These are phyloP conservation scores for Fusarium napiforme DNA, from an alignment of 2,329 filamentous ascomycete species.

Conservation along the genomic window DNA sequence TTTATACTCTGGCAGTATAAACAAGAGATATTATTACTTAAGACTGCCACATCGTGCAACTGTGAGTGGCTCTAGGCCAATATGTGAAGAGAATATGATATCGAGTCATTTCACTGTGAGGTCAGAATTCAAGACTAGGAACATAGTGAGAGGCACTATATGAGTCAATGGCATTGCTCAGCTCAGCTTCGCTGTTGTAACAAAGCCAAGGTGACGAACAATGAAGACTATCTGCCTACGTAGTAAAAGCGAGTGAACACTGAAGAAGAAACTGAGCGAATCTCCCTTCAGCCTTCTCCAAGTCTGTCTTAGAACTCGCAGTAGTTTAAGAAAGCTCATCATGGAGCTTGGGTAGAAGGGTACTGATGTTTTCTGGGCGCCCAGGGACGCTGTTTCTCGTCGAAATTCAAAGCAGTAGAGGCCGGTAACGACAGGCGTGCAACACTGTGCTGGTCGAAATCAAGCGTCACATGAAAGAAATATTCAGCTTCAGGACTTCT, in stretches of 20 bases:
- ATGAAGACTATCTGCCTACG: not conserved
- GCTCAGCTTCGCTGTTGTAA: not conserved
- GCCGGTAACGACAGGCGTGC: constrained; percentile 24
- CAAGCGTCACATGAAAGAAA: not conserved
- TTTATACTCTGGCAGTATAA: not conserved
- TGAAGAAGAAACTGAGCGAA: not conserved
- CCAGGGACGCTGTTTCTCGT: not conserved
- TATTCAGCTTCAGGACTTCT: not conserved
- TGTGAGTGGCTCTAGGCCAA: too few species aligned
- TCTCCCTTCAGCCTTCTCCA: too few species aligned
- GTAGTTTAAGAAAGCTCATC: not conserved
- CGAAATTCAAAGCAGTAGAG: not conserved
- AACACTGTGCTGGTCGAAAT: constrained; percentile 7
- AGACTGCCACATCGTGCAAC: too few species aligned
- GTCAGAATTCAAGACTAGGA: not conserved
- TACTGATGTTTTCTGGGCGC: not conserved
- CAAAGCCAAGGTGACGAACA: not conserved
- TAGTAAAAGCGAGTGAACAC: not conserved
- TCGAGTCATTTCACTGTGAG: not conserved
- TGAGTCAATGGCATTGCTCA: not conserved
- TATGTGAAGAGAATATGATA: not conserved
- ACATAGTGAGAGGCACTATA: not conserved
- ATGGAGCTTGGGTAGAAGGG: constrained; percentile 1
- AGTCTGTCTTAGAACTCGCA: not conserved
- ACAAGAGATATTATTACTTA: not conserved